These are phyloP conservation scores for Phytophthora vignae DNA, from an alignment of 352 stramenopile genomes.

Conservation along the genomic window DNA sequence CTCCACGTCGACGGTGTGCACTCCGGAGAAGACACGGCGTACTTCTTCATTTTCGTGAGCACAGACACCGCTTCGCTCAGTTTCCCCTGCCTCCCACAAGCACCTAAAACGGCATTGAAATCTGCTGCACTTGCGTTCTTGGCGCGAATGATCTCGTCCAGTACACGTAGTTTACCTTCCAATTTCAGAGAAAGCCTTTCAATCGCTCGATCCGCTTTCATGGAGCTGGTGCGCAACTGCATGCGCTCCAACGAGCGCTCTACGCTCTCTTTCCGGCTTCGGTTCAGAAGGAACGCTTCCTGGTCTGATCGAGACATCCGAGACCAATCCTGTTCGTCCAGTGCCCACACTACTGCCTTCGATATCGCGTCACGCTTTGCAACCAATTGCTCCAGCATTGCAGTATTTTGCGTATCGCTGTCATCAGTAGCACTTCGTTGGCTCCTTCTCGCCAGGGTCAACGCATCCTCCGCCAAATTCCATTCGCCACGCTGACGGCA, in stretches of 20 bases:
- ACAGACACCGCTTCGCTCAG: conserved; percentile 45
- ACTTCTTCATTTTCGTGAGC: conserved; percentile 46
- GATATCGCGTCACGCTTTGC: conserved; percentile 27
- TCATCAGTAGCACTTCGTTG: conserved; percentile 11
- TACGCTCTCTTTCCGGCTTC: conserved; percentile 33
- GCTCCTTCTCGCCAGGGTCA: conserved; percentile 14
- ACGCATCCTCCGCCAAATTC: conserved; percentile 35
- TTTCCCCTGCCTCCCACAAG: conserved; percentile 43
- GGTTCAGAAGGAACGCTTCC: conserved; percentile 26
- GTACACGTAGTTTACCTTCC: conserved; percentile 37
- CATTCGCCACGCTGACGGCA: conserved; percentile 54
- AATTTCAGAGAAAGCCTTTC: conserved; percentile 34
- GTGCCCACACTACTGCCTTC: conserved; percentile 29
- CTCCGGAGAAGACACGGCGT: conserved; percentile 15
- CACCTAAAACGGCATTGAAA: conserved; percentile 50
- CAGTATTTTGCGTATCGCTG: conserved; percentile 11
- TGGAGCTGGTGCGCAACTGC: not conserved
- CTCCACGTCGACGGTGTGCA: conserved; percentile 36
- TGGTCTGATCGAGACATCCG: conserved; percentile 23
- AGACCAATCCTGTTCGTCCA: conserved; percentile 30
- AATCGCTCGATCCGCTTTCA: conserved; percentile 12
- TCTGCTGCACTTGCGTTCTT: conserved; percentile 25
- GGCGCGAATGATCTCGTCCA: conserved; percentile 47
- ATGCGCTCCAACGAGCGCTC: conserved; percentile 31
- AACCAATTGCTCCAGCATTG: conserved; percentile 24